phyloP scores from a whole-genome alignment of 805 yeast genomes.

The Maudiozyma barnettii region DNA sequence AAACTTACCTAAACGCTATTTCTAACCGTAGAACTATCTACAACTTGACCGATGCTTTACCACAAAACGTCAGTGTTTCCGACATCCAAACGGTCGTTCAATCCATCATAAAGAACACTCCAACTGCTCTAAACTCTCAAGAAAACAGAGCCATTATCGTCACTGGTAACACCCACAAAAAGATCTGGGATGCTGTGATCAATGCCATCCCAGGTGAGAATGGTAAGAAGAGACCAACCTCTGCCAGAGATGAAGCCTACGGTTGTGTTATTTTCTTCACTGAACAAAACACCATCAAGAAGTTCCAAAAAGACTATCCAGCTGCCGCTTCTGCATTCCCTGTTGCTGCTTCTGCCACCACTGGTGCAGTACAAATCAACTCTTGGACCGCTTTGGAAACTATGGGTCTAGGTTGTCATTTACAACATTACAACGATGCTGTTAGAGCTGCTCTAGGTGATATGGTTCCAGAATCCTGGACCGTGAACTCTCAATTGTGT shows the following conservation, averaged over 20 bases:
- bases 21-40: slow-evolving; percentile 41
- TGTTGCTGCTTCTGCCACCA: slow-evolving; percentile 38
- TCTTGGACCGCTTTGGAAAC: slow-evolving; percentile 41
- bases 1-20: slow-evolving; percentile 27
- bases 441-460: slow-evolving; percentile 33
- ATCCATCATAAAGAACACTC: slow-evolving; percentile 38
- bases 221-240: slow-evolving; percentile 34
- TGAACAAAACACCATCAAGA: slow-evolving; percentile 33
- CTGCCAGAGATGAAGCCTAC: slow-evolving; percentile 37
- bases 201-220: slow-evolving; percentile 31
- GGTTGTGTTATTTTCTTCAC: slow-evolving; percentile 44
- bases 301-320: slow-evolving; percentile 36
- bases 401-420: slow-evolving; percentile 40
- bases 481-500: slow-evolving; percentile 40
- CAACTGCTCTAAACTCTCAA: slow-evolving; percentile 46
- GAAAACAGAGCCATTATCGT: slow-evolving; percentile 39
- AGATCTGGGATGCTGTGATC: slow-evolving; percentile 38
- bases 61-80: slow-evolving; percentile 32
- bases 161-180: slow-evolving; percentile 37
- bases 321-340: slow-evolving; percentile 38
- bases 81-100: slow-evolving; percentile 36
- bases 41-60: slow-evolving; percentile 36
- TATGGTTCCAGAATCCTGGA: slow-evolving; percentile 36
- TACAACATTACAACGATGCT: slow-evolving; percentile 44
- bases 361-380: slow-evolving; percentile 42